phyloP scores from a whole-genome alignment of 768 basidiomycete genomes.

The Lyophyllum atratum region DNA sequence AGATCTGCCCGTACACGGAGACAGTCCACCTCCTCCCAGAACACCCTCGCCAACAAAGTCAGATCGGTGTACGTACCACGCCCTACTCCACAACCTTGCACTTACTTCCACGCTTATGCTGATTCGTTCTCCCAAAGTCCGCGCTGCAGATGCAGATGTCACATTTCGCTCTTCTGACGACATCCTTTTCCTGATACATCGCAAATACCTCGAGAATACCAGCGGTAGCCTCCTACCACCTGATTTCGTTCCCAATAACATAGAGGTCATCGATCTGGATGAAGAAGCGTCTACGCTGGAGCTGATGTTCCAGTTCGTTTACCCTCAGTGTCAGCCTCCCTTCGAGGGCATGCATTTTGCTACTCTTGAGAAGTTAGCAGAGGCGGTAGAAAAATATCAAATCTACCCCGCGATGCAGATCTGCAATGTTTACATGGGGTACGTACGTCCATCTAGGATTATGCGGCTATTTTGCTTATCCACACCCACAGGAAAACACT shows the following conservation, averaged over 20 bases:
- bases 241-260: not conserved
- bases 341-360: slow-evolving; percentile 2
- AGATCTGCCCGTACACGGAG: too few species aligned
- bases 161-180: not conserved
- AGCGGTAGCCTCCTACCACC: not conserved
- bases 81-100: too few species aligned
- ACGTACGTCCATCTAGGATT: too few species aligned
- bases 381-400: slow-evolving; percentile 22
- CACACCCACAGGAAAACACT: not conserved
- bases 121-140: too few species aligned
- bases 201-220: not conserved
- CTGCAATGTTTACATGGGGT: not conserved
- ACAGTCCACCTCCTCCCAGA: too few species aligned
- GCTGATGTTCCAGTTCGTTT: slow-evolving; percentile 6
- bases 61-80: too few species aligned
- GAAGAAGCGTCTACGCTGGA: slow-evolving; percentile 3
- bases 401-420: not conserved
- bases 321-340: slow-evolving; percentile 2
- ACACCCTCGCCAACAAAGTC: too few species aligned
- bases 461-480: not conserved
- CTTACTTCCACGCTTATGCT: too few species aligned
- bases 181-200: not conserved
- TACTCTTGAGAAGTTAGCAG: slow-evolving; percentile 3
- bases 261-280: slow-evolving; percentile 4
- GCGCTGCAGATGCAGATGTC: not conserved